These are phyloP conservation scores for Vitis hybrid DNA, from an alignment of 177 flowering plant species.

Conservation along the genomic window DNA sequence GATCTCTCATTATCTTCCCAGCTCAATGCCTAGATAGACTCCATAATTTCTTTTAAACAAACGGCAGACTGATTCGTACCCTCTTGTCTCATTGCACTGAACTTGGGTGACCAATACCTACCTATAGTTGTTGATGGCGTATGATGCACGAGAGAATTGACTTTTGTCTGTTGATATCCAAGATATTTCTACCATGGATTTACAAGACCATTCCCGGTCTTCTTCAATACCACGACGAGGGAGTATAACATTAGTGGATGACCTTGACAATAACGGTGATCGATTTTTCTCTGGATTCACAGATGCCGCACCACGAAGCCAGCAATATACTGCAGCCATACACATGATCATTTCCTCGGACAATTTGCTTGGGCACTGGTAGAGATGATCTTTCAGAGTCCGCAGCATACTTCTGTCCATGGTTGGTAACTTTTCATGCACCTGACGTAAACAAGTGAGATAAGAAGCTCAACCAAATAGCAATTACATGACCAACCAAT, in stretches of 20 bases:
- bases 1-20: no score
- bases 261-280: slow-evolving; percentile 57
- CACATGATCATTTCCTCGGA: slow-evolving; percentile 84
- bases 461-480: slow-evolving; percentile 4
- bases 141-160: background rate
- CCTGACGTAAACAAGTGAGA: slow-evolving; percentile 28
- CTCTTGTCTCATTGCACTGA: no score
- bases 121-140: slow-evolving; percentile 69
- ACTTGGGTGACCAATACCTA: slow-evolving; percentile 10
- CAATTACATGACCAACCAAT: slow-evolving; percentile 31
- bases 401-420: slow-evolving; percentile 36
- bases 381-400: slow-evolving; percentile 76
- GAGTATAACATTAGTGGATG: slow-evolving; percentile 48
- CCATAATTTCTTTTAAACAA: no score
- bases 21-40: no score
- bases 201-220: slow-evolving; percentile 42
- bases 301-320: slow-evolving; percentile 49
- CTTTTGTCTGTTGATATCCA: slow-evolving; percentile 62
- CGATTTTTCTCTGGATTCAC: slow-evolving; percentile 32
- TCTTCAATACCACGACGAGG: slow-evolving; percentile 41
- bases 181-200: slow-evolving; percentile 64
- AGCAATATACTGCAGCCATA: slow-evolving; percentile 79
- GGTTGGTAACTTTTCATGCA: slow-evolving; percentile 28
- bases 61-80: no score
- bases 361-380: slow-evolving; percentile 75